Conservation (phyloP, 192 early-diverging fungal genomes). For the Hyaloraphidium curvatum region DNA sequence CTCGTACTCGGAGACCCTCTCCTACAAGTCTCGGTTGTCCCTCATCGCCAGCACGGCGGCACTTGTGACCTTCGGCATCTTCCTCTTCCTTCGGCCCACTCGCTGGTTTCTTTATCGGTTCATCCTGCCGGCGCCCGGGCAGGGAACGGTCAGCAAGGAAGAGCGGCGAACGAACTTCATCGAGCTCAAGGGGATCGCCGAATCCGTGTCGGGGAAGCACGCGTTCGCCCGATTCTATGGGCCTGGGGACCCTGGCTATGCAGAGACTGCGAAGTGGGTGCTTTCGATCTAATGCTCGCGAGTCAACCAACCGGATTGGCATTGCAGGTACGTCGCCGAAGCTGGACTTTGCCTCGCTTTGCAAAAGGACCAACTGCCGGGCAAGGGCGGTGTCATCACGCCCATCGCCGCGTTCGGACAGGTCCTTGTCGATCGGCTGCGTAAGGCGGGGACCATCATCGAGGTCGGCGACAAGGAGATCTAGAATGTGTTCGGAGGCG, state of each 20-base stretch:
- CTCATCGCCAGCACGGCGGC: conserved; percentile 22
- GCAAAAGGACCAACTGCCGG: conserved; percentile 26
- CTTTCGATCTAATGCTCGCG: no score
- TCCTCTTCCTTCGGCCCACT: conserved; percentile 23
- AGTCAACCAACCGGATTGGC: no score
- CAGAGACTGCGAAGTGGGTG: conserved; percentile 60
- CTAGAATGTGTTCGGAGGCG: no score
- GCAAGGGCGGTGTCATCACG: conserved; percentile 57
- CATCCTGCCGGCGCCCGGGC: conserved; percentile 29
- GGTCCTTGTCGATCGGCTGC: conserved; percentile 40
- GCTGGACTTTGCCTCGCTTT: conserved; percentile 52
- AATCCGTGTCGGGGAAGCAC: no score
- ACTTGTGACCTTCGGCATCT: conserved; percentile 13
- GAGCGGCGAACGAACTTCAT: neutral
- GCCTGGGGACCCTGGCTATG: conserved; percentile 61
- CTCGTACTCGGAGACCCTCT: conserved; percentile 42
- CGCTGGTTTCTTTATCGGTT: conserved; percentile 22
- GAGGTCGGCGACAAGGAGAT: conserved; percentile 17
- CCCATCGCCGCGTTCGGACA: conserved; percentile 62
- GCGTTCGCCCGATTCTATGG: no score
- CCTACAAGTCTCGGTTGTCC: conserved; percentile 17
- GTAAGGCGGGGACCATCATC: conserved; percentile 35
- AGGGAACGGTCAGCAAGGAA: neutral
- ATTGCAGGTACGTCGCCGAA: no score
- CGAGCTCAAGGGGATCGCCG: neutral